These are phyloP conservation scores for Poronia punctata DNA, from an alignment of 495 filamentous ascomycete genomes.

Conservation along the genomic window DNA sequence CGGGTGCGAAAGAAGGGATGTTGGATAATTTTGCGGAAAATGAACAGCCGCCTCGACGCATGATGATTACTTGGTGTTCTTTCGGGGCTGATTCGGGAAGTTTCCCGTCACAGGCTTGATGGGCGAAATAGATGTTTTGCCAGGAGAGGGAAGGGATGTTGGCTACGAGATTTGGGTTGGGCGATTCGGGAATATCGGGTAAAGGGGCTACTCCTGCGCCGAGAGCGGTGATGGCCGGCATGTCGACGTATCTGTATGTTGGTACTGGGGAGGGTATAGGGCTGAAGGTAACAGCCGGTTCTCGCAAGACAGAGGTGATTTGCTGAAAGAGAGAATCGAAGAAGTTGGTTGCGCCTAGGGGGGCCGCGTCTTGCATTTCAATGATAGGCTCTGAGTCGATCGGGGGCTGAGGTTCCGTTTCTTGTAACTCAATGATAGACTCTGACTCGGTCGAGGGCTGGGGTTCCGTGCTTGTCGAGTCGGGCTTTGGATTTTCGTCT, in stretches of 20 bases:
- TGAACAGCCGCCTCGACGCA: conserved; percentile 77
- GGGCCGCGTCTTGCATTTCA: conserved; percentile 34
- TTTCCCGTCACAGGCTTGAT: conserved; percentile 55
- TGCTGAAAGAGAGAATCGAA: conserved; percentile 54
- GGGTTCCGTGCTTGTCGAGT: conserved; percentile 17
- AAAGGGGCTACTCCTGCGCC: conserved; percentile 71
- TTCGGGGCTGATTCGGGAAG: conserved; percentile 55
- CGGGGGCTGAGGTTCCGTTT: conserved; percentile 20
- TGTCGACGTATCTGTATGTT: conserved; percentile 32
- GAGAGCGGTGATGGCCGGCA: conserved; percentile 65
- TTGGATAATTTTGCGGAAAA: conserved; percentile 78
- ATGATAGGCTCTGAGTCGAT: conserved; percentile 12
- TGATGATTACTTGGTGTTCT: conserved; percentile 71
- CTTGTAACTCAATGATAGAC: conserved; percentile 27
- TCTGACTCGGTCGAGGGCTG: conserved; percentile 8
- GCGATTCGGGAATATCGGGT: conserved; percentile 57
- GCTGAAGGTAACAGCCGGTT: conserved; percentile 31
- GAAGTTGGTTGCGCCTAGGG: conserved; percentile 30
- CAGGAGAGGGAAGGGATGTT: conserved; percentile 46
- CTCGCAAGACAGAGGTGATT: conserved; percentile 47
- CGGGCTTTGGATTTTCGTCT: conserved; percentile 9
- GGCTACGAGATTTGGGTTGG: conserved; percentile 34
- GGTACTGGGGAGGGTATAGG: conserved; percentile 25
- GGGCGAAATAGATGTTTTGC: conserved; percentile 64
- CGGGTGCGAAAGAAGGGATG: conserved; percentile 69